phyloP scores from a whole-genome alignment of 805 yeast species.

The Starmerella etchellsii region DNA sequence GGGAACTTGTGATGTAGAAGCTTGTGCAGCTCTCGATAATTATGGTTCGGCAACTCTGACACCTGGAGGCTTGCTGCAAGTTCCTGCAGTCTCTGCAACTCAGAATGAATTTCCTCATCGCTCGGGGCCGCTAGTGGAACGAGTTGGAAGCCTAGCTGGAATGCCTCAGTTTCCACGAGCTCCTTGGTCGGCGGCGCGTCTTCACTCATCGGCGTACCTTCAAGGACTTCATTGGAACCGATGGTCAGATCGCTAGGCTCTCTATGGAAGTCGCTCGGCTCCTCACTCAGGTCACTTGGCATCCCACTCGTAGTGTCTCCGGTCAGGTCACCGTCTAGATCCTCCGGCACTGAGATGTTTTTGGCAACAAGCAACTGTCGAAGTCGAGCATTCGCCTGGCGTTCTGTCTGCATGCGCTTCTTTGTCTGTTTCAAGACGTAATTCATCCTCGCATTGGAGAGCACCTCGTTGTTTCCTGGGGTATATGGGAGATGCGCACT shows the following conservation, averaged over 20 bases:
- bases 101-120: neutral
- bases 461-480: slow-evolving; percentile 5
- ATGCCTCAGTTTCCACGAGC: slow-evolving; percentile 3
- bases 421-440: neutral
- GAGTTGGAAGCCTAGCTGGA: slow-evolving; percentile 1
- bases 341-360: no score
- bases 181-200: slow-evolving; percentile 3
- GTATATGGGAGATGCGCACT: slow-evolving; percentile 1
- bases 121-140: neutral
- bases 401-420: slow-evolving; percentile 1
- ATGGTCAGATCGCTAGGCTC: no score
- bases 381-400: slow-evolving; percentile 8
- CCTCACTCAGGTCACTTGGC: no score
- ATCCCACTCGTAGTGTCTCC: no score
- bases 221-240: neutral
- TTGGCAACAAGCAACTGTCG: slow-evolving; percentile 4
- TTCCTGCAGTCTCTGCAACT: neutral
- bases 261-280: no score
- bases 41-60: slow-evolving; percentile 3
- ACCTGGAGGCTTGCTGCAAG: slow-evolving; percentile 1
- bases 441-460: slow-evolving; percentile 1
- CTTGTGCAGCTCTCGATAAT: slow-evolving; percentile 2
- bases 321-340: no score
- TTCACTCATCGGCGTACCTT: slow-evolving; percentile 5
- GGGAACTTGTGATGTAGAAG: slow-evolving; percentile 2